Conservation (phyloP, 805 yeast genomes). For the Saccharomycopsis malanga region DNA sequence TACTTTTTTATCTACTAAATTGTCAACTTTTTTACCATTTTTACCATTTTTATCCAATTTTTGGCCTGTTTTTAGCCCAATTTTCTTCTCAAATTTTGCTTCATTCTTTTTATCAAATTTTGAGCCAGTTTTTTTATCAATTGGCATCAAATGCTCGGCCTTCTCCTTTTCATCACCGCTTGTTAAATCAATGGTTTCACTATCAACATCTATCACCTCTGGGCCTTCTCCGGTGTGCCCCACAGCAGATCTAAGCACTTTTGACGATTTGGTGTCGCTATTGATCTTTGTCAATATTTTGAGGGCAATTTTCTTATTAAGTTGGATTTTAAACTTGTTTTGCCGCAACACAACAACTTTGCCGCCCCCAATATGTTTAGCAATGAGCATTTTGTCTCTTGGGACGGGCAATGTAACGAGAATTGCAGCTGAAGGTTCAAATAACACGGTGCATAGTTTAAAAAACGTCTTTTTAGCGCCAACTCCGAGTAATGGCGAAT, state of each 20-base stretch:
- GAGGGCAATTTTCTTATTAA: slow-evolving; percentile 21
- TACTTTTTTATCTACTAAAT: not conserved
- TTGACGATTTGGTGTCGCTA: not conserved
- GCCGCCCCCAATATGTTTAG: slow-evolving; percentile 46
- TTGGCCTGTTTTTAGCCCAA: not conserved
- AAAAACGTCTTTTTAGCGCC: slow-evolving; percentile 56
- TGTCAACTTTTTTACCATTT: not conserved
- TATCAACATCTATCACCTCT: not conserved
- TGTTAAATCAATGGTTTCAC: not conserved
- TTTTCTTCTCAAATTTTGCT: too few species aligned
- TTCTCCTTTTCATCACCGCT: not conserved
- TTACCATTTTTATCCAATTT: too few species aligned
- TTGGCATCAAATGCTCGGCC: not conserved
- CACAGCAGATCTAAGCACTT: not conserved
- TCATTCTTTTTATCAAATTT: not conserved
- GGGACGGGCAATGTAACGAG: slow-evolving; percentile 64
- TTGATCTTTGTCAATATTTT: slow-evolving; percentile 16
- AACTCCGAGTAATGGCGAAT: slow-evolving; percentile 52
- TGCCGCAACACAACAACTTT: slow-evolving; percentile 38
- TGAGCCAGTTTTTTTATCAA: not conserved
- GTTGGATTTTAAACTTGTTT: slow-evolving; percentile 18
- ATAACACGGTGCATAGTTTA: slow-evolving; percentile 59
- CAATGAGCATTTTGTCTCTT: slow-evolving; percentile 57
- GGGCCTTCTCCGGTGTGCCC: not conserved
- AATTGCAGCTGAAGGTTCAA: slow-evolving; percentile 51